Conservation (phyloP, 306 rosid genomes). For the Vigna reflexopilosa region DNA sequence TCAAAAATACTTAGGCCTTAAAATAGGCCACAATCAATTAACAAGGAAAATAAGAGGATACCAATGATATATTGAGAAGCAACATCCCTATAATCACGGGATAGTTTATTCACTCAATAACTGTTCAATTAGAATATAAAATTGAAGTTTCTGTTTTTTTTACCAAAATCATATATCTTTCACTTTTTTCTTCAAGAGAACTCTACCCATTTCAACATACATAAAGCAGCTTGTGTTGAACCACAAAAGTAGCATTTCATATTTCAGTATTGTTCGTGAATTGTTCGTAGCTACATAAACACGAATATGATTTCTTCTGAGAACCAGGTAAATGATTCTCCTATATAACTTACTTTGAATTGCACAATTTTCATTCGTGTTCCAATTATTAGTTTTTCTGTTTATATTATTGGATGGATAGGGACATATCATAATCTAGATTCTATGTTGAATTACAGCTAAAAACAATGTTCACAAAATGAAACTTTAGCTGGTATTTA, state of each 20-base stretch:
- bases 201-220: neutral
- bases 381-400: neutral
- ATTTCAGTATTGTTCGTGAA: neutral
- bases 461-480: neutral
- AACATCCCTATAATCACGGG: conserved; percentile 53
- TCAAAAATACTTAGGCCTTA: neutral
- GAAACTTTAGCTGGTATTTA: conserved; percentile 9
- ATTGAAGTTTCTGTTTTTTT: neutral
- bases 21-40: conserved; percentile 33
- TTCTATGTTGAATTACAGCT: neutral
- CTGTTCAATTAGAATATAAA: conserved; percentile 29
- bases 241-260: neutral
- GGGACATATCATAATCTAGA: neutral
- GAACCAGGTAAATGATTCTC: conserved; percentile 40
- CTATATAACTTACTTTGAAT: neutral
- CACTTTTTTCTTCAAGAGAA: neutral
- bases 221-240: neutral
- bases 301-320: conserved; percentile 43
- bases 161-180: conserved; percentile 14
- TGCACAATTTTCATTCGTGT: neutral
- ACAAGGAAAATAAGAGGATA: conserved; percentile 6
- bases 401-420: neutral
- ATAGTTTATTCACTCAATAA: conserved; percentile 22
- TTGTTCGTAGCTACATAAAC: conserved; percentile 34
- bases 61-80: conserved; percentile 34